A percentile compares a stretch with the other conserved stretches of the same genome.
Evolutionary conservation across 2,329 filamentous ascomycete species (phyloP).

Genomic region (Ceratocystis papillata): DNA sequence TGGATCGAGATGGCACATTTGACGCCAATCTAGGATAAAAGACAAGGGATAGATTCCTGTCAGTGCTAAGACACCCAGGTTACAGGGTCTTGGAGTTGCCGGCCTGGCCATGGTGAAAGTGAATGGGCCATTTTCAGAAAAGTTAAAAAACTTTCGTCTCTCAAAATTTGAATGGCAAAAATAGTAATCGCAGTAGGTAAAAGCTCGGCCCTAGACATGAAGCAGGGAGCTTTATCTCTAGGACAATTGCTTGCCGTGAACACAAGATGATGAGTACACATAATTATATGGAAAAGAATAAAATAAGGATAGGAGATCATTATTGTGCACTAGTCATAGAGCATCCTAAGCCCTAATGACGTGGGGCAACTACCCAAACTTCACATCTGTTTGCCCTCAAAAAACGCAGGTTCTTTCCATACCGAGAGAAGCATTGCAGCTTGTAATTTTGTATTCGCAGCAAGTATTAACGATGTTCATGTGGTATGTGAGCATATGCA

Average conservation of each 20-base stretch:
- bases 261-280: no score
- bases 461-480: no score
- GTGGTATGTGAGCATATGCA: no score
- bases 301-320: not conserved
- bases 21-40: not conserved
- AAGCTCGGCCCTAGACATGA: no score
- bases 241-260: no score
- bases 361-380: not conserved
- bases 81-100: not conserved
- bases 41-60: not conserved
- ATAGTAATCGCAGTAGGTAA: no score
- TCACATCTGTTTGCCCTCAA: not conserved
- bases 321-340: not conserved
- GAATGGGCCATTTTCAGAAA: not conserved
- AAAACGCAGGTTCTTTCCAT: not conserved
- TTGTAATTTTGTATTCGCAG: no score
- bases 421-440: no score
- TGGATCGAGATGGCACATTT: not conserved
- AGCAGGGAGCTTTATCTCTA: no score
- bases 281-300: not conserved
- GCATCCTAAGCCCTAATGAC: not conserved
- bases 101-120: not conserved
- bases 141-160: not conserved
- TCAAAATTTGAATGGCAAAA: not conserved
- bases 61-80: not conserved